phyloP scores from a whole-genome alignment of 148 eudicot species.

The Dysphania ambrosioides region DNA sequence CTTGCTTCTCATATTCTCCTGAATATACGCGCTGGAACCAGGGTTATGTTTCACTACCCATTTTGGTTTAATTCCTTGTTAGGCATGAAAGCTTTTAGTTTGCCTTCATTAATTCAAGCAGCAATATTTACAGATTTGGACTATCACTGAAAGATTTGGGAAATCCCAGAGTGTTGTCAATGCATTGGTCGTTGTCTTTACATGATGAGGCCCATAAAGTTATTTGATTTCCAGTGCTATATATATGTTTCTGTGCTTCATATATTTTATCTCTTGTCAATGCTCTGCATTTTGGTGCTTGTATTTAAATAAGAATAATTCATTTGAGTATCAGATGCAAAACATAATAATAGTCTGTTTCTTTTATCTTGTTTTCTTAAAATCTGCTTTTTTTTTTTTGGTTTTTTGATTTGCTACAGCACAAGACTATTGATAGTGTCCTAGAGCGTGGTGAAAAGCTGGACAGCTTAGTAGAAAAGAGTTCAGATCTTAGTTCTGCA shows the following conservation, averaged over 20 bases:
- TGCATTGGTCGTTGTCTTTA: too few species aligned
- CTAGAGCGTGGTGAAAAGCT: slow-evolving; percentile 88
- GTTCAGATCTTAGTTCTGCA: slow-evolving; percentile 90
- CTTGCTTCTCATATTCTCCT: background rate
- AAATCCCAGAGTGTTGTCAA: too few species aligned
- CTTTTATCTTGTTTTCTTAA: background rate
- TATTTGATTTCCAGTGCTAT: too few species aligned
- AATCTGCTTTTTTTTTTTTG: too few species aligned
- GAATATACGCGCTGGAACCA: background rate
- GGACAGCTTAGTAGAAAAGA: slow-evolving; percentile 93
- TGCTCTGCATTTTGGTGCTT: background rate
- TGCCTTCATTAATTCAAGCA: too few species aligned
- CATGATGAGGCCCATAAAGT: too few species aligned
- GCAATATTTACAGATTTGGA: too few species aligned
- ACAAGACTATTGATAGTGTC: slow-evolving; percentile 89
- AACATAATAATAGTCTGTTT: background rate
- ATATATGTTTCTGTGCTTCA: too few species aligned
- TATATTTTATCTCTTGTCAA: background rate
- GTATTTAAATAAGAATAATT: background rate
- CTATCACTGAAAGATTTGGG: too few species aligned
- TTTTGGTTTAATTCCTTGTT: background rate
- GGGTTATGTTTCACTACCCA: background rate
- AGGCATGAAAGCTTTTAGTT: too few species aligned
- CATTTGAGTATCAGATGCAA: too few species aligned
- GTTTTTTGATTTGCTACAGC: slow-evolving; percentile 43